Evolutionary conservation across 352 stramenopile genomes (phyloP), one percentile per base, ranked within the genome.

Genomic region (Phytopythium montanum): DNA sequence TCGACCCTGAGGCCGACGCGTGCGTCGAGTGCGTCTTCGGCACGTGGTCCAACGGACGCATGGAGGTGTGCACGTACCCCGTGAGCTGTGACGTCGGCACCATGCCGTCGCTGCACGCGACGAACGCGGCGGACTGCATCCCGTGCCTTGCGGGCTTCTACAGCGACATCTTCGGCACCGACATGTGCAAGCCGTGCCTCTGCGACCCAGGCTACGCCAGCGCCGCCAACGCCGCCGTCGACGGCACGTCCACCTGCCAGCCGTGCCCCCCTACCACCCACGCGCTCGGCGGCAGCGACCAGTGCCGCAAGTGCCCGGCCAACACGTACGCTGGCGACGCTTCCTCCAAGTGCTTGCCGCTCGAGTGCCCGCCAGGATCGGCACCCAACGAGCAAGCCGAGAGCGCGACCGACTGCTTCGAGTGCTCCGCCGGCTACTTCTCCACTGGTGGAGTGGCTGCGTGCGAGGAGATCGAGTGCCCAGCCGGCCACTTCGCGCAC

Each of bases 1-100:
- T 63, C 61, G 62, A 77, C 52, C 42, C 73, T 12, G 60, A 64
- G 9, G 31, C 42, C 29, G 26, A 42, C 5, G 58, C 25, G 9
- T 80, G 72, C 39, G 60, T 56, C 25, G 72, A 80, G 48, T 80
- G 72, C 52, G 46, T 65, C 46, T 80, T 75, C 58, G 72, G 72
- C 59, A 80, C 69, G 41, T 80, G 68, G 69, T 80, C 72, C 33
- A 68, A 72, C 49, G 72, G 72, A 56, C 68, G 69, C 41, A 80
- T 80, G 72, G 60, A 54, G 33, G 67, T 8, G 41, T 80, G 72
- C 54, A 60, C 62, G 55, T 76, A 76, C 53, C 72, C 72, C 0
- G 72, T 80, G 23, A 49, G 52, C 21, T 80, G 72, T 41, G 44
- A 26, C 26, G 2, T 59, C 2, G 68, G 72, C 34, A 12, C 33